Evolutionary conservation across 257 asterid species (phyloP), one percentile per base, ranked within the genome.

Genomic region (Scutellaria barbata): DNA sequence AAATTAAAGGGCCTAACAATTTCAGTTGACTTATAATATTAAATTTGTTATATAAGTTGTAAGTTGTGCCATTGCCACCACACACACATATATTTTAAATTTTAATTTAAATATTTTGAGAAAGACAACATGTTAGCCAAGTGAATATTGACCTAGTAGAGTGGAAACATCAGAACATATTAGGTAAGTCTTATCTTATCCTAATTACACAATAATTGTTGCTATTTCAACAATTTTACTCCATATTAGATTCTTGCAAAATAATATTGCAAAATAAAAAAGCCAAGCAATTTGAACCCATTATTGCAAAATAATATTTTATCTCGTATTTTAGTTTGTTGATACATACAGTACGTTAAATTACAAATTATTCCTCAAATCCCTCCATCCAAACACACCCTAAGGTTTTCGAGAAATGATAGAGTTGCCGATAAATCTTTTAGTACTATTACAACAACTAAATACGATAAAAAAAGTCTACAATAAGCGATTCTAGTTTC

Each of bases 1-100:
- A 48, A 37, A 30, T 25, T 10, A 65, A 40, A 10, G 11, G n/a
- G 33, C 22, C 69, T 56, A 68, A 56, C 52, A 45, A 11, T 30
- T 30, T 20, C 30, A 69, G 80, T 79, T 74, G 83, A 79, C 80
- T 74, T 63, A 1, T 12, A 60, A 68, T 42, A 60, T 47, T 73
- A 68, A 67, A 52, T 63, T 7, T 57, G 61, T 64, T n/a, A 53
- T n/a, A 53, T 43, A 52, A 45, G 30, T 20, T 43, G 47, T 17
- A 20, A 41, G 76, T 76, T 59, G 74, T 53, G 22, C 46, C 13
- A 47, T 33, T 61, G 66, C 75, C 75, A 16, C 46, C 43, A 58
- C 12, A 13, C 22, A 33, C 48, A 60, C 46, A 58, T 0, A 11
- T 46, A 14, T 3, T 46, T 10, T 35, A 5, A 5, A 1, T 14